Percentiles rank a stretch among this genome's conserved stretches.
Conservation (phyloP, 495 filamentous ascomycete genomes). For the Antarctomyces pellizariae region DNA sequence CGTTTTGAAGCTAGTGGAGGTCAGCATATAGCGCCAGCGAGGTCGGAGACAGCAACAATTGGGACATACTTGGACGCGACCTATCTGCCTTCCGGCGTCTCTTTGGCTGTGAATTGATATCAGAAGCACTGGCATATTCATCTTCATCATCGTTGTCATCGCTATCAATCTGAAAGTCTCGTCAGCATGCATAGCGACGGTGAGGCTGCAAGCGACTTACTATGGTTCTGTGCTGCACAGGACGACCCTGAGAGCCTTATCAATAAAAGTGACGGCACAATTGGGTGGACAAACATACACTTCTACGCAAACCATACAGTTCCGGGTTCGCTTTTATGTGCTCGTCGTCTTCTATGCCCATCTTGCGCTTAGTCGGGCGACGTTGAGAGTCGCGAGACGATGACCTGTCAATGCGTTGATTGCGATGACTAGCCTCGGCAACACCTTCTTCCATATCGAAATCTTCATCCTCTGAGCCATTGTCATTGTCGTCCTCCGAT, state of each 20-base stretch:
- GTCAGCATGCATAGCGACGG: slow-evolving; percentile 3
- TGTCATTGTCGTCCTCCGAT: slow-evolving; percentile 33
- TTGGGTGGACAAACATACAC: slow-evolving; percentile 39
- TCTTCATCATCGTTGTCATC: slow-evolving; percentile 30
- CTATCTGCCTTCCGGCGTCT: slow-evolving; percentile 26
- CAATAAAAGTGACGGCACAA: slow-evolving; percentile 22
- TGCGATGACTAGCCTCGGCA: slow-evolving; percentile 21
- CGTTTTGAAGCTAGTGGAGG: slow-evolving; percentile 34
- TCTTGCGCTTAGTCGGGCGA: slow-evolving; percentile 54
- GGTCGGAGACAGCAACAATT: slow-evolving; percentile 4
- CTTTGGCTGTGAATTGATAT: slow-evolving; percentile 23
- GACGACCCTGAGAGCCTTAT: slow-evolving; percentile 19
- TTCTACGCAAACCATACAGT: slow-evolving; percentile 78
- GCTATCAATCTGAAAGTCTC: slow-evolving; percentile 11
- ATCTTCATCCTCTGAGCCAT: slow-evolving; percentile 61
- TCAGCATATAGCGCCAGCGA: slow-evolving; percentile 5
- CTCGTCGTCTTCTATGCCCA: slow-evolving; percentile 44
- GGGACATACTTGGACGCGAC: slow-evolving; percentile 22
- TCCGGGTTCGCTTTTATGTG: slow-evolving; percentile 85
- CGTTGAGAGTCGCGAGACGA: slow-evolving; percentile 40
- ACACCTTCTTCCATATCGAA: slow-evolving; percentile 44
- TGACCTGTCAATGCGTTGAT: slow-evolving; percentile 30
- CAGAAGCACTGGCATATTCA: slow-evolving; percentile 44
- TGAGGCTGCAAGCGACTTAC: slow-evolving; percentile 15
- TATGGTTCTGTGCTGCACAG: slow-evolving; percentile 24